Percentiles rank a stretch among this genome's conserved stretches.
phyloP scores from a whole-genome alignment of 495 filamentous ascomycete species.

The Aspergillus haitiensis region DNA sequence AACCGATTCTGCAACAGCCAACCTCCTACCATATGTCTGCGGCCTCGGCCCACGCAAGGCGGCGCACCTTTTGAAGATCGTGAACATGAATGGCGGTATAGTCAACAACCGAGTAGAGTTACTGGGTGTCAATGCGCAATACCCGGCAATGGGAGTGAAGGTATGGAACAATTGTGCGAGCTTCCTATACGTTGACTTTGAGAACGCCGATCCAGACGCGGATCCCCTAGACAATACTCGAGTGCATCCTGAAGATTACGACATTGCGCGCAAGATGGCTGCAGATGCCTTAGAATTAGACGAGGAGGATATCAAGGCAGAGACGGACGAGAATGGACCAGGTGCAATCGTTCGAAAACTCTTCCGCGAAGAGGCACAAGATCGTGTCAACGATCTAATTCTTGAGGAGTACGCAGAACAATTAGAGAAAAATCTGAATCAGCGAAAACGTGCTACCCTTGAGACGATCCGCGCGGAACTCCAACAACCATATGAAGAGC shows the following conservation, averaged over 20 bases:
- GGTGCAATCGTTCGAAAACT: constrained; percentile 90
- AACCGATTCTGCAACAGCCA: constrained; percentile 71
- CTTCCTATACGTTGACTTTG: constrained; percentile 87
- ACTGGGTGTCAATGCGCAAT: constrained; percentile 77
- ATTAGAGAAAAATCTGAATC: constrained; percentile 85
- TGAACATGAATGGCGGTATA: constrained; percentile 82
- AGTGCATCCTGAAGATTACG: constrained; percentile 97
- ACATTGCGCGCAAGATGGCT: constrained; percentile 95
- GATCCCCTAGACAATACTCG: constrained; percentile 96
- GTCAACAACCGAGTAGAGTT: constrained; percentile 81
- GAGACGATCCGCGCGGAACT: constrained; percentile 95
- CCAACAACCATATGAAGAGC: constrained; percentile 88
- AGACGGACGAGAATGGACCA: constrained; percentile 81
- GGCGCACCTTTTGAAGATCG: constrained; percentile 79
- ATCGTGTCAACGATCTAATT: constrained; percentile 94
- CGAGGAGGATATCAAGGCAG: constrained; percentile 95
- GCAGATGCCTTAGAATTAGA: constrained; percentile 95
- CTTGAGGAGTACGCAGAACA: constrained; percentile 97
- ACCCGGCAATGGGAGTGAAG: constrained; percentile 80
- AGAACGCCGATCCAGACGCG: constrained; percentile 68
- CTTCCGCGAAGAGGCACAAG: constrained; percentile 85
- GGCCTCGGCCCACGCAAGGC: constrained; percentile 94
- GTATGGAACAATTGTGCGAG: constrained; percentile 97
- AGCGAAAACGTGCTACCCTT: constrained; percentile 91
- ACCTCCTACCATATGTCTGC: constrained; percentile 86